Evolutionary conservation across 1,284 basidiomycete genomes (phyloP), one percentile per base, ranked within the genome.

Genomic region (Cystobasidium slooffiae): DNA sequence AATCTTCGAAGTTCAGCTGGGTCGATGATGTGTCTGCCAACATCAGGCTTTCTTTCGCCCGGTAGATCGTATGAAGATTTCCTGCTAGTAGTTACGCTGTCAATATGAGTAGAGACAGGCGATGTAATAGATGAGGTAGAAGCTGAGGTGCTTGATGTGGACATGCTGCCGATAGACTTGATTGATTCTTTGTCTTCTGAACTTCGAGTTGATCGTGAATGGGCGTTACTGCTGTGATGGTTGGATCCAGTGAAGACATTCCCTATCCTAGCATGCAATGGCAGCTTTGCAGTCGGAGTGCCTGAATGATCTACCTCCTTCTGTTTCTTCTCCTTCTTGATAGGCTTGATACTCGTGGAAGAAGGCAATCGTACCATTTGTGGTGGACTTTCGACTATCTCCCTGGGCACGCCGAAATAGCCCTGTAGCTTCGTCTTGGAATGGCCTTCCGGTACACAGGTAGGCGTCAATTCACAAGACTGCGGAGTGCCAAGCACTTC

Each of bases 21-120:
- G 43, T 65, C 62, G 5, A 73, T 73, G 44, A 73, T 73, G 52
- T 73, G 70, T 44, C 56, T 47, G 6, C 70, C 70, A 16, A 73
- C 49, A 51, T 58, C 66, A 55, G 66, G 4, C 20, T 43, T 44
- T 9, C 7, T 18, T 24, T 10, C 10, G 6, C 31, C 39, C 8
- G 59, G 47, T n/a, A 16, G 7, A 53, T 66, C 64, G 9, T 41
- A 66, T 1, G 64, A 66, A 5, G 64, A 52, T 37, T 66, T 66
- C 20, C 64, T 22, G 22, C 64, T 66, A 39, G 64, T 37, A 14
- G 49, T 39, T 18, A 49, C 14, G 20, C 49, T 43, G n/a, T 47
- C 64, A 8, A 47, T 22, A 37, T 46, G 39, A 22, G 47, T 66
- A 12, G 64, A 66, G 8, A 20, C 16, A 14, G 64, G 37, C 9